Evolutionary conservation across 1,284 basidiomycete genomes (phyloP).

Genomic region (Apiotrichum montevideense): DNA sequence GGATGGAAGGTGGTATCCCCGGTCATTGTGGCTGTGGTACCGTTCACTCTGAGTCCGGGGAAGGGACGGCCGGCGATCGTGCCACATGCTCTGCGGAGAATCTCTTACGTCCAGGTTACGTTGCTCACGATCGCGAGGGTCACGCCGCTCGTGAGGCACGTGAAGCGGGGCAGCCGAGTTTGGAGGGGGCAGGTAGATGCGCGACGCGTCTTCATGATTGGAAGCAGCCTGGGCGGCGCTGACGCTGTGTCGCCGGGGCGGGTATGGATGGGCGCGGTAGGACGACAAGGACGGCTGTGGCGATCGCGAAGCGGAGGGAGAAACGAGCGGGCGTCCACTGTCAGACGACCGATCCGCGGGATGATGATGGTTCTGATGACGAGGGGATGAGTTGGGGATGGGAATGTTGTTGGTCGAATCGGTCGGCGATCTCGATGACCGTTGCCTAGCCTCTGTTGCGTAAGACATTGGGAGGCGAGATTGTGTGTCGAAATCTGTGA

Average conservation of each 20-base stretch:
- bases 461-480: neutral
- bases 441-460: neutral
- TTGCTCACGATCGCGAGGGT: slow-evolving; percentile 5
- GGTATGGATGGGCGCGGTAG: slow-evolving; percentile 13
- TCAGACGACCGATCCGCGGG: neutral
- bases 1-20: slow-evolving; percentile 9
- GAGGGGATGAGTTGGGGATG: slow-evolving; percentile 9
- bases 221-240: neutral
- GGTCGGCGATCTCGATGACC: slow-evolving; percentile 5
- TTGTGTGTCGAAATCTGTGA: neutral
- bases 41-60: slow-evolving; percentile 14
- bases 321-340: slow-evolving; percentile 4
- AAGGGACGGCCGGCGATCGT: slow-evolving; percentile 8
- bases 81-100: slow-evolving; percentile 5
- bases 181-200: slow-evolving; percentile 15
- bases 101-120: slow-evolving; percentile 2
- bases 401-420: slow-evolving; percentile 6
- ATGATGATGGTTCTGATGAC: neutral
- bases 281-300: slow-evolving; percentile 11
- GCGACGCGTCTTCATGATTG: neutral
- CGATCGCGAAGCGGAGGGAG: slow-evolving; percentile 8
- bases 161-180: slow-evolving; percentile 13
- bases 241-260: slow-evolving; percentile 7
- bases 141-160: slow-evolving; percentile 13
- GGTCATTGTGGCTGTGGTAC: slow-evolving; percentile 1